Conservation (phyloP, 73 alveolate species). For the Symbiodinium pilosum region DNA sequence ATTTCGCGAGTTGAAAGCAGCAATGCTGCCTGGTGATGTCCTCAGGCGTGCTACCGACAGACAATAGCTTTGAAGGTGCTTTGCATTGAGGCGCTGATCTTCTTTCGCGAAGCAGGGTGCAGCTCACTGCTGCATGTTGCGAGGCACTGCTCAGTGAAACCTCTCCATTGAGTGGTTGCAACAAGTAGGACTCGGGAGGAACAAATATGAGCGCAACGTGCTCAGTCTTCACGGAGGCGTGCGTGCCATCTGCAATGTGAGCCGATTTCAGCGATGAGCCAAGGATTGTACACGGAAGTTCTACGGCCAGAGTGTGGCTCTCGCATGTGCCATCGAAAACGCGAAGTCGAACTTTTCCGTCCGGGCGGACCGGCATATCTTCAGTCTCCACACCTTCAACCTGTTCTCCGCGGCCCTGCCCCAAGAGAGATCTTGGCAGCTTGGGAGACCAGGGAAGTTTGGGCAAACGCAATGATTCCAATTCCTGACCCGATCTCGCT, state of each 20-base stretch:
- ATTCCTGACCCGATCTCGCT: too few relatives aligned
- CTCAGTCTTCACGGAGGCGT: slow-evolving; percentile 15
- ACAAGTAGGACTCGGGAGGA: background rate
- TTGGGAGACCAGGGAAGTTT: too few relatives aligned
- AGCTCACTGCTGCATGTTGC: background rate
- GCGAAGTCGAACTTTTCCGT: too few relatives aligned
- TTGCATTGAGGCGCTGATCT: background rate
- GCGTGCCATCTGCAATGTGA: background rate
- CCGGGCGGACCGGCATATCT: too few relatives aligned
- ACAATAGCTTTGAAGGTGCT: background rate
- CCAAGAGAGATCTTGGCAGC: background rate
- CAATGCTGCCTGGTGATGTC: background rate
- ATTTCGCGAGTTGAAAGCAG: slow-evolving; percentile 20
- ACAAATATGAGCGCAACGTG: slow-evolving; percentile 1
- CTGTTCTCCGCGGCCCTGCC: background rate
- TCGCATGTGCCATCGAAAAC: too few relatives aligned
- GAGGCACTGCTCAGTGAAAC: background rate
- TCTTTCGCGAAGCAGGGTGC: background rate
- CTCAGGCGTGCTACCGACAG: slow-evolving; percentile 15
- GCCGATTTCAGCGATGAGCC: too few relatives aligned
- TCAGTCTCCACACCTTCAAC: too few relatives aligned
- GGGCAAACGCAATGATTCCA: too few relatives aligned
- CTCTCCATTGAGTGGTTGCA: slow-evolving; percentile 24
- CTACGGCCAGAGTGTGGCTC: background rate
- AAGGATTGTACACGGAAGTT: background rate